These are phyloP conservation scores for Heimioporus sp. DNA, from an alignment of 768 basidiomycete species.

Conservation along the genomic window DNA sequence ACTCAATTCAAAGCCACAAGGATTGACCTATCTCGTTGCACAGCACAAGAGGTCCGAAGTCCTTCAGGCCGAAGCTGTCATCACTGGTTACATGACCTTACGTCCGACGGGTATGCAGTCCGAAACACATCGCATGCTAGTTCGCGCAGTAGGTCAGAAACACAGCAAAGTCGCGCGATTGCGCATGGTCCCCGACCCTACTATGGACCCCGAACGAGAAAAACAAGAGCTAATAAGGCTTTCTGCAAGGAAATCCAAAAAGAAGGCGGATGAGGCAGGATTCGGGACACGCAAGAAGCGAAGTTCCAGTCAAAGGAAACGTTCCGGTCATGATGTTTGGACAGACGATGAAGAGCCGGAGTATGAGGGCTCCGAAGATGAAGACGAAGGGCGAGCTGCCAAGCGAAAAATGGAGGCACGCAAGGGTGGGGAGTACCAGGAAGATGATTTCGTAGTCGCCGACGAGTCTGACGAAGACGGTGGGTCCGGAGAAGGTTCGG, in stretches of 20 bases:
- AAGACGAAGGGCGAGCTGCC: conserved; percentile 42
- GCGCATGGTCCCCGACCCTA: conserved; percentile 77
- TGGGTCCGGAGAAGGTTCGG: conserved; percentile 33
- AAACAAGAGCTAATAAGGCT: conserved; percentile 65
- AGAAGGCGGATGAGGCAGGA: conserved; percentile 50
- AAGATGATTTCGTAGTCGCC: conserved; percentile 83
- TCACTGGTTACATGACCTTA: conserved; percentile 81
- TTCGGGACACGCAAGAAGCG: conserved; percentile 49
- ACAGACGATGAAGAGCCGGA: conserved; percentile 69
- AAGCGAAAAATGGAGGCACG: conserved; percentile 49
- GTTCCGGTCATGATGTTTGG: conserved; percentile 48
- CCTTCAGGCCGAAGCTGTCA: conserved; percentile 79
- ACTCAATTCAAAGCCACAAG: conserved; percentile 52
- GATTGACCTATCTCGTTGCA: conserved; percentile 85
- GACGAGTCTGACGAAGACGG: conserved; percentile 71
- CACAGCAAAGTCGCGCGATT: conserved; percentile 79
- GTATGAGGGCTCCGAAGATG: conserved; percentile 59
- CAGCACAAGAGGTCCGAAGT: conserved; percentile 85
- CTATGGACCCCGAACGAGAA: conserved; percentile 72
- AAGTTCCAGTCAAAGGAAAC: conserved; percentile 40
- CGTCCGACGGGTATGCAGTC: conserved; percentile 90
- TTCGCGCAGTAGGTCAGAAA: conserved; percentile 81
- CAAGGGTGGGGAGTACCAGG: conserved; percentile 71
- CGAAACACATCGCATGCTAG: conserved; percentile 85
- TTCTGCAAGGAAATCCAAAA: conserved; percentile 62